phyloP scores from a whole-genome alignment of 805 yeast genomes.

The Zygoascus biomembranicola region DNA sequence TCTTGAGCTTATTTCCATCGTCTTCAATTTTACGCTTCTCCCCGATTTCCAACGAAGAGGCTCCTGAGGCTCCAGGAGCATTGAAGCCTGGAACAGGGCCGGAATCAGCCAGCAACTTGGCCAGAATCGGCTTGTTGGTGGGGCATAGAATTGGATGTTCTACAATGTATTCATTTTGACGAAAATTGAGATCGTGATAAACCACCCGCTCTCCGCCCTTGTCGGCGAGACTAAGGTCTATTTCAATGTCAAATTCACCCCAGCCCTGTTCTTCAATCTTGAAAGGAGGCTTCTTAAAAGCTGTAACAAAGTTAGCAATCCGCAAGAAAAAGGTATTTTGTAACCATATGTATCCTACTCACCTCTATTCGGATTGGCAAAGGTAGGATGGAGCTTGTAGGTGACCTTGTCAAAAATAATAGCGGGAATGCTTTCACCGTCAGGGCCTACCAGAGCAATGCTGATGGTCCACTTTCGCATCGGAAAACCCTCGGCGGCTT shows the following conservation, averaged over 20 bases:
- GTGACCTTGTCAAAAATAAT: constrained; percentile 85
- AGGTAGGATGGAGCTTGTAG: constrained; percentile 91
- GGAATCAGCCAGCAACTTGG: constrained; percentile 64
- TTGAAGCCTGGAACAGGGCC: constrained; percentile 65
- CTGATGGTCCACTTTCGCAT: constrained; percentile 90
- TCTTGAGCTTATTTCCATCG: constrained; percentile 22
- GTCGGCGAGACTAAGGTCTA: constrained; percentile 68
- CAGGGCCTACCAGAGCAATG: constrained; percentile 63
- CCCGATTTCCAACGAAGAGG: constrained; percentile 13
- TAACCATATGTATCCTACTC: constrained; percentile 1
- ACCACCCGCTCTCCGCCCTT: constrained; percentile 83
- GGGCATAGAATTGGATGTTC: constrained; percentile 78
- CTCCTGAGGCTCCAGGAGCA: constrained; percentile 19
- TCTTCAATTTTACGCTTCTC: constrained; percentile 33
- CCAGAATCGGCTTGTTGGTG: constrained; percentile 60
- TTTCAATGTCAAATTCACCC: constrained; percentile 94
- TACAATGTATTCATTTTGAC: constrained; percentile 62
- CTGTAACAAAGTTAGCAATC: constrained; percentile 11
- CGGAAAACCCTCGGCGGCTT: constrained; percentile 85
- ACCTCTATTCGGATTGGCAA: constrained; percentile 72
- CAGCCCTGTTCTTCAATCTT: constrained; percentile 89
- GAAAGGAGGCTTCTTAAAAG: constrained; percentile 77
- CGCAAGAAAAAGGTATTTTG: neutral
- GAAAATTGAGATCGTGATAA: constrained; percentile 83
- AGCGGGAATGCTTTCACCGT: constrained; percentile 81